Evolutionary conservation across 75 land plant species (phyloP).

Genomic region (Adiantum capillusveneris): DNA sequence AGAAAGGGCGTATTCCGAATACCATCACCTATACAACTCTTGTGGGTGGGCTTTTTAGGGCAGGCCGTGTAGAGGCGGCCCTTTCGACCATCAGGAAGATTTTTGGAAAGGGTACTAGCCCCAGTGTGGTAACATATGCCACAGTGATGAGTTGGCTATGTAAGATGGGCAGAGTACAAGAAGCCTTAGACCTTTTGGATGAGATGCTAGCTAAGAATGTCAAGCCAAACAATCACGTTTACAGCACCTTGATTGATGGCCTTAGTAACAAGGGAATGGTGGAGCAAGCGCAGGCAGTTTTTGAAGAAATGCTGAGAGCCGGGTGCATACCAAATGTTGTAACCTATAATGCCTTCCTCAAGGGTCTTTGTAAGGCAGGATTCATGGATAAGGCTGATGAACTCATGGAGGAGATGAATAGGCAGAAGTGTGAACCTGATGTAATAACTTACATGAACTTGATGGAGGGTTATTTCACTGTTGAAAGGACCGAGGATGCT

Average conservation of each 20-base stretch:
- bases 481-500: constrained; percentile 38
- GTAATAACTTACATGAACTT: constrained; percentile 54
- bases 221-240: constrained; percentile 50
- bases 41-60: constrained; percentile 49
- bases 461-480: constrained; percentile 54
- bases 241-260: constrained; percentile 56
- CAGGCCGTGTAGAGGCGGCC: constrained; percentile 40
- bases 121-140: constrained; percentile 41
- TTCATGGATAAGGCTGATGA: constrained; percentile 36
- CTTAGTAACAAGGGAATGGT: constrained; percentile 22
- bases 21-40: constrained; percentile 43
- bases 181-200: constrained; percentile 34
- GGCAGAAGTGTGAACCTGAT: constrained; percentile 36
- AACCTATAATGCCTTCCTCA: constrained; percentile 66
- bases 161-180: constrained; percentile 25
- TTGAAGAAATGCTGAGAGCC: constrained; percentile 61
- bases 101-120: constrained; percentile 24
- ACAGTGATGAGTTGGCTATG: constrained; percentile 52
- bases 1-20: constrained; percentile 20
- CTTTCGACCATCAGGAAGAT: constrained; percentile 22
- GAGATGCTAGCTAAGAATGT: constrained; percentile 24
- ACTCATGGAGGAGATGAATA: constrained; percentile 47
- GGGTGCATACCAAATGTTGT: constrained; percentile 45
- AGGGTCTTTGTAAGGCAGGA: constrained; percentile 43
- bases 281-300: constrained; percentile 43